Evolutionary conservation across 805 yeast species (phyloP).

Genomic region (Lachancea nothofagi): DNA sequence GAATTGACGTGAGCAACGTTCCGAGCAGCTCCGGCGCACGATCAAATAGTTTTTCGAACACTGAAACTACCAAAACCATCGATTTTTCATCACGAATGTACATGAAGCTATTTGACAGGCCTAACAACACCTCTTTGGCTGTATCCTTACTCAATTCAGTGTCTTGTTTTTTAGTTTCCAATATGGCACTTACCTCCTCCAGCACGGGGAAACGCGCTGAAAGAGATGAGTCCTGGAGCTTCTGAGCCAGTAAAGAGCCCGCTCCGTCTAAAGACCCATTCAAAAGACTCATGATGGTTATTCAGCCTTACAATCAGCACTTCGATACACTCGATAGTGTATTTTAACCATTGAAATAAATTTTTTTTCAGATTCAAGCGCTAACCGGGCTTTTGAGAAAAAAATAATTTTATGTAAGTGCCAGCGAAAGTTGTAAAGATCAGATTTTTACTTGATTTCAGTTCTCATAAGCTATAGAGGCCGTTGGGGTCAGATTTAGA

Average conservation of each 20-base stretch:
- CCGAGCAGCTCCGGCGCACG: conserved; percentile 33
- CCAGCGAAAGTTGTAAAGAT: too few species aligned
- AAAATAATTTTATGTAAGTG: too few species aligned
- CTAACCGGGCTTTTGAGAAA: too few species aligned
- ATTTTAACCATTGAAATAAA: not conserved
- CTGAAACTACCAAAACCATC: conserved; percentile 37
- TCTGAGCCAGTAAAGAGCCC: conserved; percentile 11
- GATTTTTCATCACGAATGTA: conserved; percentile 49
- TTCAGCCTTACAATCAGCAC: not conserved
- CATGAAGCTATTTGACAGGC: conserved; percentile 43
- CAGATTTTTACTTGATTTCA: too few species aligned
- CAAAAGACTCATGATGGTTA: conserved; percentile 1
- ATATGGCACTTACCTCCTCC: conserved; percentile 18
- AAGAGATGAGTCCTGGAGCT: conserved; percentile 22
- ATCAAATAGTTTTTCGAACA: conserved; percentile 36
- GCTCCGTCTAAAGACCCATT: conserved; percentile 20
- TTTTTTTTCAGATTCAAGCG: too few species aligned
- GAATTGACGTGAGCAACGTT: conserved; percentile 38
- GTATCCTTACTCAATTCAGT: conserved; percentile 12
- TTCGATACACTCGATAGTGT: not conserved
- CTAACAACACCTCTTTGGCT: conserved; percentile 30
- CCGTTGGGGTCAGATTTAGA: conserved; percentile 44
- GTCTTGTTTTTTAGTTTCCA: conserved; percentile 14
- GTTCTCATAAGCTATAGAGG: conserved; percentile 52
- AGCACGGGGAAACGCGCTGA: conserved; percentile 28